phyloP scores from a whole-genome alignment of 1,284 basidiomycete genomes.

The Puccinia polysora region DNA sequence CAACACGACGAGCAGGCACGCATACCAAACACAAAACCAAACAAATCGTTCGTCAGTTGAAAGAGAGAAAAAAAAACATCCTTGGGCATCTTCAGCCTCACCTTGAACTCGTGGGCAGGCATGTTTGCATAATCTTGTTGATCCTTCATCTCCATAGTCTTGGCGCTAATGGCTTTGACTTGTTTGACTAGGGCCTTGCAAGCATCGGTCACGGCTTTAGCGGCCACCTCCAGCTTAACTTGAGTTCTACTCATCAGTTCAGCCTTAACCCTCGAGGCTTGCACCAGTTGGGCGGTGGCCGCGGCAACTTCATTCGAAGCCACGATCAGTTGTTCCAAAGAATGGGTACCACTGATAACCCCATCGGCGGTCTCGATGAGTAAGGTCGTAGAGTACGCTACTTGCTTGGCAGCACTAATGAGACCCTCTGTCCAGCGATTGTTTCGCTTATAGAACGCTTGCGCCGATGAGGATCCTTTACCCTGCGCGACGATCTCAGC shows the following conservation, averaged over 20 bases:
- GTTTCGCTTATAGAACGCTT: slow-evolving; percentile 99
- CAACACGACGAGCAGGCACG: not conserved
- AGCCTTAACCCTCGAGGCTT: slow-evolving; percentile 95
- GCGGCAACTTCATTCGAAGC: slow-evolving; percentile 97
- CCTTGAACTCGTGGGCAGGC: slow-evolving; percentile 94
- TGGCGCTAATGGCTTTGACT: slow-evolving; percentile 88
- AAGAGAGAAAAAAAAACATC: not conserved
- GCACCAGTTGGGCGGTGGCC: slow-evolving; percentile 94
- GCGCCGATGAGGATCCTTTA: slow-evolving; percentile 77
- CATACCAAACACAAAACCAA: not conserved
- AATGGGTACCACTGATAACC: slow-evolving; percentile 91
- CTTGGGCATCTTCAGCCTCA: slow-evolving; percentile 41
- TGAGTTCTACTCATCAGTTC: slow-evolving; percentile 98
- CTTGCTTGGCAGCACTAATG: slow-evolving; percentile 94
- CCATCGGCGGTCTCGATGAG: slow-evolving; percentile 98
- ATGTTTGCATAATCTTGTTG: slow-evolving; percentile 84
- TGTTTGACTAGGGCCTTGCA: slow-evolving; percentile 94
- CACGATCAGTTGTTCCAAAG: slow-evolving; percentile 96
- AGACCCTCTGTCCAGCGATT: slow-evolving; percentile 99
- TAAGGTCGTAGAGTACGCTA: slow-evolving; percentile 92
- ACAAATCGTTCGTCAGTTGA: slow-evolving; percentile 45
- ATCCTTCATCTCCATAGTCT: slow-evolving; percentile 68
- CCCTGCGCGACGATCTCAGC: slow-evolving; percentile 96
- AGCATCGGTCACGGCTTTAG: slow-evolving; percentile 97
- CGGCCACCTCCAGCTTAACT: slow-evolving; percentile 87